Evolutionary conservation across 805 yeast genomes (phyloP), one percentile per base, ranked within the genome.

Genomic region (Schizosaccharomyces pombe): DNA sequence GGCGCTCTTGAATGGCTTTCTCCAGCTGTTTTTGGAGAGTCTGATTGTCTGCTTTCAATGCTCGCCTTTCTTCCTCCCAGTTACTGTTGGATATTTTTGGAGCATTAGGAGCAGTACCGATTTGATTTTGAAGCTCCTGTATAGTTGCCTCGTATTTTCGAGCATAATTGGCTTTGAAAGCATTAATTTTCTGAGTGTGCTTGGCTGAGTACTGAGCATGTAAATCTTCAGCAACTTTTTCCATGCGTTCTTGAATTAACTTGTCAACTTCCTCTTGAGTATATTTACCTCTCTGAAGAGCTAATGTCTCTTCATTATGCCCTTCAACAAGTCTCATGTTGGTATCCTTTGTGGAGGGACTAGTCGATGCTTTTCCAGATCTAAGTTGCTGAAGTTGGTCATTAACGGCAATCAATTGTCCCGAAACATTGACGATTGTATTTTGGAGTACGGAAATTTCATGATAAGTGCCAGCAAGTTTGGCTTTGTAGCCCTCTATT

Each of bases 131-230:
- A 9, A 19, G 33, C 26, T 32, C 53, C 30, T 49, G 53, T 11
- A 30, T 32, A 12, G 53, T 32, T 5, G 19, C n/a, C 5, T 43
- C 53, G 24, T 49, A 49, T 16, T 49, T 49, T 3, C 11, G 28
- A 9, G 53, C 39, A 12, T 49, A 49, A 16, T 32, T 49, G 1
- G 22, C 53, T 32, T 49, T 49, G 24, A 49, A 28, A n/a, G 53
- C 53, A 16, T 28, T 16, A n/a, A 49, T 32, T 14, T 49, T 49
- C 32, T 49, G 34, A n/a, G 39, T 16, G 16, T 49, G 53, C n/a
- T 49, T 49, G n/a, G 53, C 53, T 3, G 53, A 49, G 24, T 49
- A 49, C 53, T 49, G 53, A 30, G 34, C 39, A 49, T 49, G 53
- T 16, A 49, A 37, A 24, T 49, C 53, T 24, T 19, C 30, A 12